Evolutionary conservation across 1,139 yeast genomes (phyloP).

Genomic region (Geotrichum siamense): DNA sequence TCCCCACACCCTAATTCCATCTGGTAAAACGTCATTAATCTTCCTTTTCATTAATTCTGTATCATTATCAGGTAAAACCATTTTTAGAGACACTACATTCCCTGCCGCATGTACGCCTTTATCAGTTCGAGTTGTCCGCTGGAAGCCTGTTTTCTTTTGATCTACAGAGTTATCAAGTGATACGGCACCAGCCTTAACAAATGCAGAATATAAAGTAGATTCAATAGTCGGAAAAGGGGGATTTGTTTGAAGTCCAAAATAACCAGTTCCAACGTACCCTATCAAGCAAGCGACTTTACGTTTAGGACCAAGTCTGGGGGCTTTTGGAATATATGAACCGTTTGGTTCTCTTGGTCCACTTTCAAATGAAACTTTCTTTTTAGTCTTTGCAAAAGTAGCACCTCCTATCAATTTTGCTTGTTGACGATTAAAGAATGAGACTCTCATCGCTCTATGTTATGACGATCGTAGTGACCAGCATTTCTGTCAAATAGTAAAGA

Average conservation of each 20-base stretch:
- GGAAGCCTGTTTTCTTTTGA: slow-evolving; percentile 79
- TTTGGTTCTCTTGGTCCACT: slow-evolving; percentile 1
- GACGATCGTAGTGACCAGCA: no score
- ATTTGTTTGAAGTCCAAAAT: slow-evolving; percentile 93
- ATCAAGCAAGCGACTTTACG: slow-evolving; percentile 85
- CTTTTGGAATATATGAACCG: not conserved
- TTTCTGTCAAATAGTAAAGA: no score
- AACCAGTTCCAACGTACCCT: slow-evolving; percentile 97
- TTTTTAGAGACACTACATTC: slow-evolving; percentile 77
- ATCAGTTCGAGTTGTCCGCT: slow-evolving; percentile 97
- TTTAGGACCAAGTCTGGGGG: slow-evolving; percentile 45
- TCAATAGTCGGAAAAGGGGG: slow-evolving; percentile 92
- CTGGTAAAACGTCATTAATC: slow-evolving; percentile 71
- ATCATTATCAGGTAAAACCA: slow-evolving; percentile 55
- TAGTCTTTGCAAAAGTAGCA: no score
- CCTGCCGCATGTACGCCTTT: slow-evolving; percentile 99
- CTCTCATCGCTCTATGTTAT: no score
- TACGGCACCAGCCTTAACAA: slow-evolving; percentile 82
- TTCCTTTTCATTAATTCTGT: slow-evolving; percentile 34
- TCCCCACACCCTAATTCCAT: slow-evolving; percentile 88
- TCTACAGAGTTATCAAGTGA: slow-evolving; percentile 84
- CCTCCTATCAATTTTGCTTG: no score
- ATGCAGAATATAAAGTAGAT: slow-evolving; percentile 78
- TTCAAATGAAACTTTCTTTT: no score
- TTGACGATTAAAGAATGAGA: no score